These are phyloP conservation scores for Blastobotrys mokoenaii DNA, from an alignment of 805 yeast species.

Conservation along the genomic window DNA sequence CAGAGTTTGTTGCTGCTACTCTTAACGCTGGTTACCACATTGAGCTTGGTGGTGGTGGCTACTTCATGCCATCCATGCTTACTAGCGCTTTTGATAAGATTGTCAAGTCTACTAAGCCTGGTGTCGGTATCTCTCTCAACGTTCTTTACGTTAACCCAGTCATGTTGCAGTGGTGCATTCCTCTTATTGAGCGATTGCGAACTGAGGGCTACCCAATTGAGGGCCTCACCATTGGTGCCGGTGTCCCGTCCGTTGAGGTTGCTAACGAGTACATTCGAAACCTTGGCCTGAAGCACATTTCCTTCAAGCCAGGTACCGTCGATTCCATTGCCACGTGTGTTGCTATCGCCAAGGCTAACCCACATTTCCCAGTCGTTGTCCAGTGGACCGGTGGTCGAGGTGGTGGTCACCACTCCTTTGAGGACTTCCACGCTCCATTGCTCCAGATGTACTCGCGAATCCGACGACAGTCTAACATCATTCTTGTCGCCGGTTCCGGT, in stretches of 20 bases:
- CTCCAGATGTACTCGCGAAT: constrained; percentile 92
- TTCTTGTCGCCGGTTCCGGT: constrained; percentile 95
- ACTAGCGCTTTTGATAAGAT: constrained; percentile 68
- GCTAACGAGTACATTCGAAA: constrained; percentile 93
- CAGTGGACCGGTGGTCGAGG: constrained; percentile 99
- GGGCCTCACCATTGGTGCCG: constrained; percentile 96
- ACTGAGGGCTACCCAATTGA: constrained; percentile 92
- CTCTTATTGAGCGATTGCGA: constrained; percentile 82
- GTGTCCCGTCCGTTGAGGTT: constrained; percentile 97
- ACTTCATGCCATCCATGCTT: constrained; percentile 67
- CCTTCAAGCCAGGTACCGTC: constrained; percentile 95
- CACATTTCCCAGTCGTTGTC: constrained; percentile 89
- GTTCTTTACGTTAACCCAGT: constrained; percentile 94
- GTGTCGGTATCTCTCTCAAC: constrained; percentile 85
- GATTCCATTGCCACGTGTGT: constrained; percentile 85
- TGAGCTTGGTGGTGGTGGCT: constrained; percentile 99
- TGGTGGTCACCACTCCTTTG: constrained; percentile 99
- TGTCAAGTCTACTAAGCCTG: constrained; percentile 62
- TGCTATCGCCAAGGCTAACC: constrained; percentile 90
- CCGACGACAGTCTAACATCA: constrained; percentile 83
- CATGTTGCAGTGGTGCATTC: constrained; percentile 98
- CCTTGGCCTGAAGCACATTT: constrained; percentile 85
- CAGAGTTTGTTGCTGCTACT: constrained; percentile 89
- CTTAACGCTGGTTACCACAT: constrained; percentile 95
- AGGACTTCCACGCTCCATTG: constrained; percentile 97